Percentiles rank a stretch among this genome's conserved stretches.
These are phyloP conservation scores for Allodekkera sacchari DNA, from an alignment of 805 yeast genomes.

Conservation along the genomic window DNA sequence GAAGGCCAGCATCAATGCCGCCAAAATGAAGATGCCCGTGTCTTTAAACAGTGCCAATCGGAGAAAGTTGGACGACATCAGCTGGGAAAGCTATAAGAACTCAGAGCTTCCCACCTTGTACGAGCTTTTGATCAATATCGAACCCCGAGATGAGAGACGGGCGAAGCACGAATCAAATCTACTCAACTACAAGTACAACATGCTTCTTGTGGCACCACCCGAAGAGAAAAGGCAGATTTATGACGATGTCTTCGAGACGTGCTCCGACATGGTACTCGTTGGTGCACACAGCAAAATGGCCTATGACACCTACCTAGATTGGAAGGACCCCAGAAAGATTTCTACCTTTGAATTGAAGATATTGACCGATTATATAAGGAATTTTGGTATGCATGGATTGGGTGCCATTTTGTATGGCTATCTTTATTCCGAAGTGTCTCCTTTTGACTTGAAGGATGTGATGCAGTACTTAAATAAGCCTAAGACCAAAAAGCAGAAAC, in stretches of 20 bases:
- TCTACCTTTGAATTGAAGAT: slow-evolving; percentile 38
- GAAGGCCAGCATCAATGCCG: slow-evolving; percentile 34
- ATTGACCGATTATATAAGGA: slow-evolving; percentile 42
- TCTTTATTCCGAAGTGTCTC: slow-evolving; percentile 59
- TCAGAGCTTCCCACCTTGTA: slow-evolving; percentile 50
- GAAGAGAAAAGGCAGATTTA: slow-evolving; percentile 30
- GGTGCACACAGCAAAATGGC: slow-evolving; percentile 52
- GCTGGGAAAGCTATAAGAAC: slow-evolving; percentile 39
- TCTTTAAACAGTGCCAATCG: slow-evolving; percentile 29
- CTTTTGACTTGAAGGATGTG: slow-evolving; percentile 35
- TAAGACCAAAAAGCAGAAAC: slow-evolving; percentile 11
- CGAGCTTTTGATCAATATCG: slow-evolving; percentile 45
- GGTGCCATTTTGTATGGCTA: slow-evolving; percentile 53
- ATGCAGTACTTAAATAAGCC: slow-evolving; percentile 14
- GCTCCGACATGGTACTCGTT: slow-evolving; percentile 66
- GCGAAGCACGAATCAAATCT: slow-evolving; percentile 49
- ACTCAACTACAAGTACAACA: slow-evolving; percentile 47
- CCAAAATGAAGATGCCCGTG: slow-evolving; percentile 41
- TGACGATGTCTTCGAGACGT: slow-evolving; percentile 42
- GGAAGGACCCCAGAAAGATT: slow-evolving; percentile 50
- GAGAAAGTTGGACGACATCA: slow-evolving; percentile 26
- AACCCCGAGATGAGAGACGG: slow-evolving; percentile 53
- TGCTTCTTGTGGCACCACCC: slow-evolving; percentile 45
- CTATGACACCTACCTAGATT: slow-evolving; percentile 70
- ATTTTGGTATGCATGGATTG: slow-evolving; percentile 49